These are phyloP conservation scores for Globisporangium nodosum DNA, from an alignment of 352 stramenopile species.

Conservation along the genomic window DNA sequence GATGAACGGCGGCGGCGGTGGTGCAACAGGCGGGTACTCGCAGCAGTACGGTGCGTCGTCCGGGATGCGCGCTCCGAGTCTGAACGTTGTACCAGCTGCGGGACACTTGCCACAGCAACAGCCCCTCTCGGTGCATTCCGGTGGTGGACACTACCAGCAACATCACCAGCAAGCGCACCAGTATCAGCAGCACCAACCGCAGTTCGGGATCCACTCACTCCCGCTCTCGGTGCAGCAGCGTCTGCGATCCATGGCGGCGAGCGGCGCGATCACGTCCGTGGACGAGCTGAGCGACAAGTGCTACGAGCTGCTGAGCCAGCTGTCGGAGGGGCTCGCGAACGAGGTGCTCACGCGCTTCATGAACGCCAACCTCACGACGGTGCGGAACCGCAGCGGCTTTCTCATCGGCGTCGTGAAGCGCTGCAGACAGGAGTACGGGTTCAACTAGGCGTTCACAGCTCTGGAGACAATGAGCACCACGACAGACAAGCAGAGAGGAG, in stretches of 20 bases:
- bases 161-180: conserved; percentile 7
- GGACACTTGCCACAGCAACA: not conserved
- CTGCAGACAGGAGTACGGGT: conserved; percentile 71
- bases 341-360: conserved; percentile 72
- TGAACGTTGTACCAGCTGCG: not conserved
- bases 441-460: conserved; percentile 22
- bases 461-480: not conserved
- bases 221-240: conserved; percentile 65
- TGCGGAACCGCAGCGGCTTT: conserved; percentile 80
- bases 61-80: not conserved
- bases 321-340: conserved; percentile 68
- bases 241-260: conserved; percentile 52
- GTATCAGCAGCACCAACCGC: conserved; percentile 1
- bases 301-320: conserved; percentile 73
- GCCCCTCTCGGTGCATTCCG: not conserved
- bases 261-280: conserved; percentile 46
- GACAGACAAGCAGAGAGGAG: no score
- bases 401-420: conserved; percentile 80
- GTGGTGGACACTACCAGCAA: not conserved
- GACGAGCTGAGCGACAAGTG: conserved; percentile 77
- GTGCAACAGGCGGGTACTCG: conserved; percentile 11
- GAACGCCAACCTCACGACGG: conserved; percentile 56
- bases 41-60: not conserved
- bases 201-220: conserved; percentile 25
- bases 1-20: not conserved